These are phyloP conservation scores for Fomitopsis serialis DNA, from an alignment of 768 basidiomycete species.

Conservation along the genomic window DNA sequence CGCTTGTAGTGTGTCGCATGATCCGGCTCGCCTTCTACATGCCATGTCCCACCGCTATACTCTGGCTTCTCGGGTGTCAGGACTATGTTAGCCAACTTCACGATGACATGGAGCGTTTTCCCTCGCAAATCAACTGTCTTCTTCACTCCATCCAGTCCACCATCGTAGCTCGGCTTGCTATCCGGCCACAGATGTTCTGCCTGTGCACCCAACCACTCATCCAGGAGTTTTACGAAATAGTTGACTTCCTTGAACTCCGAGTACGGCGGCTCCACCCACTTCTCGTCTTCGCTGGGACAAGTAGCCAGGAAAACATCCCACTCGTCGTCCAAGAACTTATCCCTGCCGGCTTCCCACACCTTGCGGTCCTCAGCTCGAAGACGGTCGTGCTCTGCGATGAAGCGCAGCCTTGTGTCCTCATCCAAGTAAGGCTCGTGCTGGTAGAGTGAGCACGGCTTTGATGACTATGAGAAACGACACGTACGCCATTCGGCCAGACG, in stretches of 20 bases:
- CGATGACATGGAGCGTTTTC: constrained; percentile 28
- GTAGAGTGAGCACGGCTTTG: too few species aligned
- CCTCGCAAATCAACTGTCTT: constrained; percentile 11
- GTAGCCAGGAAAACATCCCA: too few species aligned
- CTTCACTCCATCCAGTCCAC: not conserved
- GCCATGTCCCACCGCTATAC: constrained; percentile 29
- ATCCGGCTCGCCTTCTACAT: constrained; percentile 22
- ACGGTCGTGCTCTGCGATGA: too few species aligned
- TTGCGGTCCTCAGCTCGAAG: too few species aligned
- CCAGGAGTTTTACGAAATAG: not conserved
- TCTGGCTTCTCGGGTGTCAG: constrained; percentile 23
- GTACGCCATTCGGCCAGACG: not conserved
- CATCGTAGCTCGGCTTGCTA: not conserved
- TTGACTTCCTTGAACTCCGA: not conserved
- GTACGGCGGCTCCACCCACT: too few species aligned
- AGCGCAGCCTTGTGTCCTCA: too few species aligned
- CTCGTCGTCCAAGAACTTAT: too few species aligned
- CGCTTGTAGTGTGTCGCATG: too few species aligned
- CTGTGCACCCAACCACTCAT: not conserved
- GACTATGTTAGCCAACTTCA: constrained; percentile 34
- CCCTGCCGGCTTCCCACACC: too few species aligned
- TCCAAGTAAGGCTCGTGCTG: too few species aligned
- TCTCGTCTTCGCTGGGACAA: too few species aligned
- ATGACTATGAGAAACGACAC: too few species aligned
- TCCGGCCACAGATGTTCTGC: constrained; percentile 2